Base-by-base conservation (phyloP, 1,284 basidiomycete genomes). In the Cronartium ribicola region DNA sequence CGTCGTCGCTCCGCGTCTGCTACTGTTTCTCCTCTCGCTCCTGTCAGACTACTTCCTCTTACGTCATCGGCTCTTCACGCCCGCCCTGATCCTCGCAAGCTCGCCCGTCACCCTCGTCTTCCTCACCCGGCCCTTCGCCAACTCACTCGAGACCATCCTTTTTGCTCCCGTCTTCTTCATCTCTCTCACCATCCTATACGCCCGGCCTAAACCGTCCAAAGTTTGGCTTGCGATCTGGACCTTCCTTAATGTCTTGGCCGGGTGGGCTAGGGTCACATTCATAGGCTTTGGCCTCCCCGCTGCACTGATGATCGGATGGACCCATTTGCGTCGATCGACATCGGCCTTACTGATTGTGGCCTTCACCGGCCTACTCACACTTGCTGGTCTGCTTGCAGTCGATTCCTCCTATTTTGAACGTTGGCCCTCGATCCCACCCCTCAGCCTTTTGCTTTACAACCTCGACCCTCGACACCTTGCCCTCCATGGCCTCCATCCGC, bases 361-460 rank as follows among this genome's bases (percentile, higher is more conserved):
- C 17, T 48, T 63, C 43, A 64, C 29, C 14, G 61, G 44, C 20
- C 11, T 71, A 7, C 41, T 64, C 10, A 29, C 61, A n/a, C 29
- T 66, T 17, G 20, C 37, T 22, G 7, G 40, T 11, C 48, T 65
- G 29, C 51, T 37, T 29, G 43, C 7, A 46, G 20, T 71, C 36
- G 69, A 71, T 65, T 71, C 60, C 2, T 29, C 55, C 36, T 71
- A 71, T 57, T 71, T 71, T 48, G 40, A 48, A n/a, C 40, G 37
- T 40, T 63, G 61, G 46, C 60, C 60, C 17, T 48, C 44, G 5
- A 48, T 71, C 36, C 76, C 81, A 5, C 81, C 81, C 0, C 51
- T 80, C 74, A 81, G 80, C 62, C 77, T 80, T 17, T 75, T 81
- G n/a, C 62, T 75, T 44, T 82, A 82, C 75, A 82, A 82, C 64